A percentile compares a stretch with the other conserved stretches of the same genome.
phyloP scores from a whole-genome alignment of 164 flowering plant genomes.

The Aristolochia contorta region DNA sequence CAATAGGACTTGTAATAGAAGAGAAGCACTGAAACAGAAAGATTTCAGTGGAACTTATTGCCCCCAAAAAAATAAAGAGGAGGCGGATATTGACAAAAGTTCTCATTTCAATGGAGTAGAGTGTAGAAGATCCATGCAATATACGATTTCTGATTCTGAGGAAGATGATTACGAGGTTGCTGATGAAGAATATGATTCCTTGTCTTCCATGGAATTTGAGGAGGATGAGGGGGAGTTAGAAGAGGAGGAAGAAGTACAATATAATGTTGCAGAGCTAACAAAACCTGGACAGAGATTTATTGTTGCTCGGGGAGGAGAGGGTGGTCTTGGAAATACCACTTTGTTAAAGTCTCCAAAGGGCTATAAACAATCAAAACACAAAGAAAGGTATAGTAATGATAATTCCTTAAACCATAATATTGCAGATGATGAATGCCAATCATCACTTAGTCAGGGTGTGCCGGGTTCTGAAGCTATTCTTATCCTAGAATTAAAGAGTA shows the following conservation, averaged over 20 bases:
- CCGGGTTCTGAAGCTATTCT: constrained; percentile 64
- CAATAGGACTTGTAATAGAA: constrained; percentile 2
- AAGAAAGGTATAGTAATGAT: not conserved
- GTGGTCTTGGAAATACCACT: constrained; percentile 64
- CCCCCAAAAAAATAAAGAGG: constrained; percentile 5
- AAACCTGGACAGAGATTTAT: constrained; percentile 56
- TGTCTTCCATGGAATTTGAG: constrained; percentile 5
- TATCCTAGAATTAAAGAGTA: constrained; percentile 79
- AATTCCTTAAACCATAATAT: constrained; percentile 8
- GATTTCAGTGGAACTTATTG: constrained; percentile 6
- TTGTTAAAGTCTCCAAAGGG: constrained; percentile 21
- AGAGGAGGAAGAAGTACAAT: constrained; percentile 31
- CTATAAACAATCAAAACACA: constrained; percentile 12
- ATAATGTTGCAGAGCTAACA: constrained; percentile 77
- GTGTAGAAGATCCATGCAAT: constrained; percentile 4
- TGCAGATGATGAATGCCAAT: constrained; percentile 25
- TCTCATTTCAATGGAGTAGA: constrained; percentile 5
- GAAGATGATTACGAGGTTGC: constrained; percentile 3
- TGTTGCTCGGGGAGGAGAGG: constrained; percentile 77
- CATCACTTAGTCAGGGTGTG: constrained; percentile 31
- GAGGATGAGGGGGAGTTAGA: constrained; percentile 15
- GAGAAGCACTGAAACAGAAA: constrained; percentile 7
- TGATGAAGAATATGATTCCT: constrained; percentile 5
- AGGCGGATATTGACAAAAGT: constrained; percentile 6
- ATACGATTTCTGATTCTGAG: constrained; percentile 4